phyloP scores from a whole-genome alignment of 805 yeast genomes.

The Wickerhamiella spandovensis region DNA sequence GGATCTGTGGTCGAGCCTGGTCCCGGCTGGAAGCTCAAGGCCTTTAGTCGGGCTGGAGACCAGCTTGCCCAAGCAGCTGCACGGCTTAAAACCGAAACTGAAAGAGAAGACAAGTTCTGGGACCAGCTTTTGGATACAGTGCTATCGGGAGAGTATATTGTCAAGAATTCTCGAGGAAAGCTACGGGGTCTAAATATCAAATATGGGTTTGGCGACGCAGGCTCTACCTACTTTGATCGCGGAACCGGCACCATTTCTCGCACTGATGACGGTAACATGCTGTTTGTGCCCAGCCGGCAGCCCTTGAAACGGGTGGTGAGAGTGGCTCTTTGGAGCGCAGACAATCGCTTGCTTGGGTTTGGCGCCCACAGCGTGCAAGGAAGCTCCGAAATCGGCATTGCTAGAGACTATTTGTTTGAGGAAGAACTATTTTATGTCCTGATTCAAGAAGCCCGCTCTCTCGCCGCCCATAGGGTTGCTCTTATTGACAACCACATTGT shows the following conservation, averaged over 20 bases:
- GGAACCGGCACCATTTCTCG: slow-evolving; percentile 44
- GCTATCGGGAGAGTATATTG: slow-evolving; percentile 43
- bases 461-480: slow-evolving; percentile 58
- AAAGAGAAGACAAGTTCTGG: slow-evolving; percentile 61
- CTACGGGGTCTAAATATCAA: slow-evolving; percentile 58
- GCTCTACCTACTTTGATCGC: slow-evolving; percentile 58
- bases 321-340: slow-evolving; percentile 41
- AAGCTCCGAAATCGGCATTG: slow-evolving; percentile 42
- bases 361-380: slow-evolving; percentile 25
- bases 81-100: slow-evolving; percentile 40
- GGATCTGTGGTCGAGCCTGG: slow-evolving; percentile 32
- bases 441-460: slow-evolving; percentile 56
- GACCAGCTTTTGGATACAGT: slow-evolving; percentile 32
- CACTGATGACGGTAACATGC: slow-evolving; percentile 31
- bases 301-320: slow-evolving; percentile 35
- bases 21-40: slow-evolving; percentile 75
- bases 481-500: slow-evolving; percentile 50
- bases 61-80: slow-evolving; percentile 39
- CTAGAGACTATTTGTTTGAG: slow-evolving; percentile 70
- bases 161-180: slow-evolving; percentile 48
- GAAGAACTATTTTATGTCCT: slow-evolving; percentile 75
- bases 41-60: slow-evolving; percentile 42
- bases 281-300: slow-evolving; percentile 28
- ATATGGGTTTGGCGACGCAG: slow-evolving; percentile 86
- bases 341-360: slow-evolving; percentile 6